A percentile compares a stretch with the other conserved stretches of the same genome.
phyloP scores from a whole-genome alignment of 345 rosid species.

The Gossypioides kirkii region DNA sequence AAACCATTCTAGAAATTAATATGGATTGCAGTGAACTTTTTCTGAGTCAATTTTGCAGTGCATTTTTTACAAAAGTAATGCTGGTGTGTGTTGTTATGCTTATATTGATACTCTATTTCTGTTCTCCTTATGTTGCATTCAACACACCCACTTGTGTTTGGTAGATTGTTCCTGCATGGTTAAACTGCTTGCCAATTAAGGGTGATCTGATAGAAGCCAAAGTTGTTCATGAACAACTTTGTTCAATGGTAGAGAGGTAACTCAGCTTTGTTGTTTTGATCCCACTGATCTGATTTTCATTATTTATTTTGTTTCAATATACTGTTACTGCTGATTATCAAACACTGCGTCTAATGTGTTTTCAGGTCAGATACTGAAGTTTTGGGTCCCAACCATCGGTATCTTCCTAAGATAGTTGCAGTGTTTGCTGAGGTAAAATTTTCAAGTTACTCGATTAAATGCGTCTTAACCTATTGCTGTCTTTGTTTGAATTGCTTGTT shows the following conservation, averaged over 20 bases:
- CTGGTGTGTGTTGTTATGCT: not conserved
- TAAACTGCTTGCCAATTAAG: constrained; percentile 89
- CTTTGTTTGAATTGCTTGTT: not conserved
- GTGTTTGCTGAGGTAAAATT: constrained; percentile 84
- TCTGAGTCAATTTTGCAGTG: not conserved
- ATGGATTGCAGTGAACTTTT: not conserved
- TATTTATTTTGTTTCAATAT: not conserved
- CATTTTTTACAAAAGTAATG: not conserved
- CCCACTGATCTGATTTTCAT: not conserved
- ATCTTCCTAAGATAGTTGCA: constrained; percentile 78
- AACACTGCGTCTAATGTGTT: constrained; percentile 10
- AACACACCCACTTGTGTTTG: not conserved
- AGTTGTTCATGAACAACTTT: constrained; percentile 93
- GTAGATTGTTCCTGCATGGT: constrained; percentile 96
- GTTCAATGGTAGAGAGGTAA: constrained; percentile 95
- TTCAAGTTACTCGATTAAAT: not conserved
- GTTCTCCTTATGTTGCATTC: not conserved
- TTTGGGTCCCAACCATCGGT: constrained; percentile 82
- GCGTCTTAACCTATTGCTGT: too few species aligned
- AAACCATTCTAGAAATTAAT: not conserved
- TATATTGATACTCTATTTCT: not conserved
- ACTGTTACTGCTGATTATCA: not conserved
- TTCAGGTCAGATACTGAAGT: constrained; percentile 84
- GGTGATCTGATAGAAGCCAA: constrained; percentile 97
- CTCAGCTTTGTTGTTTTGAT: not conserved